phyloP scores from a whole-genome alignment of 257 asterid species.

The Leptodermis oblonga region DNA sequence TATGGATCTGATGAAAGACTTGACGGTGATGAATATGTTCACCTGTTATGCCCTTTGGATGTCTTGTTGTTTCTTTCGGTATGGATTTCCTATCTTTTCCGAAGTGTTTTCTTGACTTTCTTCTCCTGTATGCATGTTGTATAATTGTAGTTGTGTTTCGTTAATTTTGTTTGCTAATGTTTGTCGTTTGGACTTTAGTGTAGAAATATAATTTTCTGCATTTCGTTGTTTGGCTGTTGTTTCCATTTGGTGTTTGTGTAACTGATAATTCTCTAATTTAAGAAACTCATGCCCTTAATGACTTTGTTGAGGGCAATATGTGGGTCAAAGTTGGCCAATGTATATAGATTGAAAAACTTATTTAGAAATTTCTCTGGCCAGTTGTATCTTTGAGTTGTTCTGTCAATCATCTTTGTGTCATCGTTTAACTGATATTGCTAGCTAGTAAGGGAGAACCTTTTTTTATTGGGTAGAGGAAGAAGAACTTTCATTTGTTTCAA shows the following conservation, averaged over 20 bases:
- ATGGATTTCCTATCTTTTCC: conserved; percentile 27
- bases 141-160: background rate
- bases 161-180: background rate
- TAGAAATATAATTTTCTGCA: background rate
- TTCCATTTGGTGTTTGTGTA: background rate
- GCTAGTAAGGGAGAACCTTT: background rate
- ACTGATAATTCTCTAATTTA: background rate
- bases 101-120: conserved; percentile 5
- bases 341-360: background rate
- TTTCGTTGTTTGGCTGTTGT: background rate
- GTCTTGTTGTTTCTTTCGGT: conserved; percentile 69
- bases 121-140: background rate
- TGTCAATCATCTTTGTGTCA: background rate
- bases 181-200: background rate
- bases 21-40: conserved; percentile 33
- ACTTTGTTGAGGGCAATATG: background rate
- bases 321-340: background rate
- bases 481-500: background rate
- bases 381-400: background rate
- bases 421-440: background rate
- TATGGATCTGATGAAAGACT: no score
- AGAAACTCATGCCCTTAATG: background rate
- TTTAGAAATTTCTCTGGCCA: background rate
- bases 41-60: conserved; percentile 62
- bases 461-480: background rate